phyloP scores from a whole-genome alignment of 169 alveolate genomes.

The Eimeria necatrix region DNA sequence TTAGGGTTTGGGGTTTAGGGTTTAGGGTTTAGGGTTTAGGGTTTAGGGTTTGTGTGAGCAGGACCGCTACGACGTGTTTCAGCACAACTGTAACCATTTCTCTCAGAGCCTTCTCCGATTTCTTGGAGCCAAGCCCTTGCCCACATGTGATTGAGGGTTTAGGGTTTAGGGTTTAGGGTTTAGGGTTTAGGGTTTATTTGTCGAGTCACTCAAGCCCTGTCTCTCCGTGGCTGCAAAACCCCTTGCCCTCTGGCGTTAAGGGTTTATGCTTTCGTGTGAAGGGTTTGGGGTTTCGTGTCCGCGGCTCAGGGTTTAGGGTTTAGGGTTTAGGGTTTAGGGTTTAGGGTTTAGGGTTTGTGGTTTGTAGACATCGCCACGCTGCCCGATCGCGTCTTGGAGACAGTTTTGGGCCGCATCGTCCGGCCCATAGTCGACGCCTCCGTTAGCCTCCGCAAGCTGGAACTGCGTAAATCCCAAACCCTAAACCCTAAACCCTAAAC shows the following conservation, averaged over 20 bases:
- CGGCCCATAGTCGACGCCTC: conserved; percentile 69
- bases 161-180: conserved; percentile 56
- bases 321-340: conserved; percentile 37
- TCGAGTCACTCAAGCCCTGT: neutral
- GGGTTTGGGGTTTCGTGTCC: conserved; percentile 53
- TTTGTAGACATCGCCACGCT: conserved; percentile 65
- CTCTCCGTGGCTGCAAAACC: neutral
- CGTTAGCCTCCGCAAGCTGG: conserved; percentile 40
- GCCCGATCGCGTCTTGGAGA: conserved; percentile 72
- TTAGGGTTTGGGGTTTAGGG: conserved; percentile 31
- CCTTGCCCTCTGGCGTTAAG: neutral
- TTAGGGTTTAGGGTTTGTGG: neutral
- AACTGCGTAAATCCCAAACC: conserved; percentile 32
- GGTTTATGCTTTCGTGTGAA: neutral
- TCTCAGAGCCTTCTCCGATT: conserved; percentile 50
- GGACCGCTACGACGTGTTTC: conserved; percentile 63
- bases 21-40: conserved; percentile 32
- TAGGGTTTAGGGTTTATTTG: neutral
- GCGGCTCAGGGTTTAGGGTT: conserved; percentile 52
- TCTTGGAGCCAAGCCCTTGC: conserved; percentile 21
- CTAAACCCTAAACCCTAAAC: conserved; percentile 51
- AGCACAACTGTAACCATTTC: conserved; percentile 73
- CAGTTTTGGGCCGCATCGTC: conserved; percentile 59
- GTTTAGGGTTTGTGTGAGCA: neutral
- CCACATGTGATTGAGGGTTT: conserved; percentile 2